A percentile compares a stretch with the other conserved stretches of the same genome.
These are phyloP conservation scores for Lactarius hatsudake DNA, from an alignment of 768 basidiomycete species.

Conservation along the genomic window DNA sequence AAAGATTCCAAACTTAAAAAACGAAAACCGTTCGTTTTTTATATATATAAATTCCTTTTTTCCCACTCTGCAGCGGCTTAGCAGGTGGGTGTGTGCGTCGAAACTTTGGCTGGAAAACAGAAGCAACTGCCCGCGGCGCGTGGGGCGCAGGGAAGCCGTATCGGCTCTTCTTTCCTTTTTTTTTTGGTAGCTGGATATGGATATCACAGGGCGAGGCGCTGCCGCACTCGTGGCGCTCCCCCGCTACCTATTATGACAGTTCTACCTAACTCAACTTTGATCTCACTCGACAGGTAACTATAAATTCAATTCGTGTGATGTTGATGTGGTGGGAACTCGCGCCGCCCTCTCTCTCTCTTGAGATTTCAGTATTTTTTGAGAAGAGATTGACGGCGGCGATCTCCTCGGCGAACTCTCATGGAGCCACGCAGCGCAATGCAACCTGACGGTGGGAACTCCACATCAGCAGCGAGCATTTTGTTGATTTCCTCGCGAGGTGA, in stretches of 20 bases:
- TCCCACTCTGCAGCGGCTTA: not conserved
- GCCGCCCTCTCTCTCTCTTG: too few relatives aligned
- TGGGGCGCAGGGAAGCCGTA: not conserved
- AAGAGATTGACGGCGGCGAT: too few relatives aligned
- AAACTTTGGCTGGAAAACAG: not conserved
- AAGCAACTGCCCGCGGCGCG: not conserved
- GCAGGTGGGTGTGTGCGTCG: not conserved
- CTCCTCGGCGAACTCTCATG: too few relatives aligned
- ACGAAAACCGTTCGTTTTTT: not conserved
- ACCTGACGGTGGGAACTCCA: too few relatives aligned
- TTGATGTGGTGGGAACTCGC: too few relatives aligned
- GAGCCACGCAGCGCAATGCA: too few relatives aligned
- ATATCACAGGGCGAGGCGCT: not conserved
- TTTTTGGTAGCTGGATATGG: not conserved
- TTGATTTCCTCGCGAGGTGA: too few relatives aligned
- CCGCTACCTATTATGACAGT: too few relatives aligned
- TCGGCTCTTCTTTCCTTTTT: not conserved
- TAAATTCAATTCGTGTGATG: too few relatives aligned
- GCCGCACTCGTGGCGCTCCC: not conserved
- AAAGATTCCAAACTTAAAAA: not conserved
- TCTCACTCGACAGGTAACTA: too few relatives aligned
- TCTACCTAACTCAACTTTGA: too few relatives aligned
- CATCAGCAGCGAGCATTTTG: too few relatives aligned
- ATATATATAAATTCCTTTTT: not conserved
- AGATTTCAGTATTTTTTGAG: not conserved